Conservation (phyloP, 805 yeast species). For the Candida odintsovae region DNA sequence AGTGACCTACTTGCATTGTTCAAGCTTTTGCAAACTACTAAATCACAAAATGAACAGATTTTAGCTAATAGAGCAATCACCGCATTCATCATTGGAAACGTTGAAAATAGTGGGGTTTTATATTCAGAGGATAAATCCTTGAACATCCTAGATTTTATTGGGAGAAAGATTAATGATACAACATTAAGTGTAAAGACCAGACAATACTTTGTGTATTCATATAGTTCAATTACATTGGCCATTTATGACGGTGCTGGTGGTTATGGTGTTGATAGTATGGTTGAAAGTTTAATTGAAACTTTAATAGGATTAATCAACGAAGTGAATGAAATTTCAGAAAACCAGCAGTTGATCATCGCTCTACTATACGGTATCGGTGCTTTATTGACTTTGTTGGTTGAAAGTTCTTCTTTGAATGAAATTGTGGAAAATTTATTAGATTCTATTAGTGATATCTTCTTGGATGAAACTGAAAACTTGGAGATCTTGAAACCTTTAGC, state of each 20-base stretch:
- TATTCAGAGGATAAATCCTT: constrained; percentile 12
- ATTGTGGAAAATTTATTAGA: constrained; percentile 17
- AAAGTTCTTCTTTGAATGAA: constrained; percentile 13
- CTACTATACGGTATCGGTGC: constrained; percentile 22
- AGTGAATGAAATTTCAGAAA: constrained; percentile 3
- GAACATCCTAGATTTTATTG: constrained; percentile 14
- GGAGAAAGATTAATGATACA: constrained; percentile 15
- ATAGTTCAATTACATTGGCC: constrained; percentile 16
- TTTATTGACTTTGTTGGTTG: constrained; percentile 15
- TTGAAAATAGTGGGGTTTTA: constrained; percentile 18
- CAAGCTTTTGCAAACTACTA: constrained; percentile 14
- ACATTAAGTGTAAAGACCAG: constrained; percentile 10
- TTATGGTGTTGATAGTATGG: constrained; percentile 20
- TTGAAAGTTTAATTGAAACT: constrained; percentile 14
- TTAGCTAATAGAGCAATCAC: constrained; percentile 14
- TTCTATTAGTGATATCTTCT: constrained; percentile 14
- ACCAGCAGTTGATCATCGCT: constrained; percentile 13
- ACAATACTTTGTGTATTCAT: constrained; percentile 20
- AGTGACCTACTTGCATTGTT: constrained; percentile 13
- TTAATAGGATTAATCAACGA: constrained; percentile 11
- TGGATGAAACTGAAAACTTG: constrained; percentile 14
- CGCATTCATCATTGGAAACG: constrained; percentile 18
- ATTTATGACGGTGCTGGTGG: constrained; percentile 23
- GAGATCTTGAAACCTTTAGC: constrained; percentile 20
- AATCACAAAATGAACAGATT: constrained; percentile 12